Evolutionary conservation across 768 basidiomycete genomes (phyloP).

Genomic region (Rubroboletus satanas): DNA sequence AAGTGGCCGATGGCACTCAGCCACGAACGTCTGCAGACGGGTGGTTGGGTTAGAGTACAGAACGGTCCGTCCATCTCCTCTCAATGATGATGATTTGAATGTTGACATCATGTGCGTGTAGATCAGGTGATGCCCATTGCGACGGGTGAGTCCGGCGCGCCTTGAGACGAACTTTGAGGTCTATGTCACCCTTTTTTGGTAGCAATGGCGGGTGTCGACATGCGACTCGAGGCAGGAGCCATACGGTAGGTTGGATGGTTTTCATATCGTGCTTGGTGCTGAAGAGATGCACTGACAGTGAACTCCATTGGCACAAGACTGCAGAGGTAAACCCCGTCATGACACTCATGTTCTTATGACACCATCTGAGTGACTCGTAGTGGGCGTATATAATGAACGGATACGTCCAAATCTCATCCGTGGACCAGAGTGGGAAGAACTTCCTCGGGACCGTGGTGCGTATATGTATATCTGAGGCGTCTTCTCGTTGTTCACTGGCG

Average conservation of each 20-base stretch:
- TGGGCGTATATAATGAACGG: constrained; percentile 53
- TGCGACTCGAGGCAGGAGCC: constrained; percentile 37
- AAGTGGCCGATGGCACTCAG: constrained; percentile 53
- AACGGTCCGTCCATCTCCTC: constrained; percentile 36
- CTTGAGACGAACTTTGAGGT: background rate
- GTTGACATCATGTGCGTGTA: constrained; percentile 3
- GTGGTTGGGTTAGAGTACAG: constrained; percentile 60
- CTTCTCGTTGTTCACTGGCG: background rate
- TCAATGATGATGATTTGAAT: background rate
- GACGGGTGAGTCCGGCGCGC: constrained; percentile 21
- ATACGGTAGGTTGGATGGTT: constrained; percentile 25
- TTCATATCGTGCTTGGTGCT: background rate
- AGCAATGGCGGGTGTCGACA: constrained; percentile 31
- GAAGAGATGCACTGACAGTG: constrained; percentile 19
- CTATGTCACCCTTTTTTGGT: background rate
- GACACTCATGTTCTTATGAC: background rate
- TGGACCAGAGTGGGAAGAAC: constrained; percentile 44
- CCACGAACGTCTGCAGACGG: constrained; percentile 50
- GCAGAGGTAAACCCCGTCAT: constrained; percentile 16
- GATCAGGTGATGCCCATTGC: constrained; percentile 38
- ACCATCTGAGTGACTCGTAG: constrained; percentile 2
- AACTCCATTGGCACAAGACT: constrained; percentile 42
- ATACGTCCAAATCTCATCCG: constrained; percentile 40
- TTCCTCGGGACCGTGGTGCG: constrained; percentile 47
- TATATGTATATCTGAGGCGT: background rate